phyloP scores from a whole-genome alignment of 352 stramenopile species.

The Plasmopara muralis region DNA sequence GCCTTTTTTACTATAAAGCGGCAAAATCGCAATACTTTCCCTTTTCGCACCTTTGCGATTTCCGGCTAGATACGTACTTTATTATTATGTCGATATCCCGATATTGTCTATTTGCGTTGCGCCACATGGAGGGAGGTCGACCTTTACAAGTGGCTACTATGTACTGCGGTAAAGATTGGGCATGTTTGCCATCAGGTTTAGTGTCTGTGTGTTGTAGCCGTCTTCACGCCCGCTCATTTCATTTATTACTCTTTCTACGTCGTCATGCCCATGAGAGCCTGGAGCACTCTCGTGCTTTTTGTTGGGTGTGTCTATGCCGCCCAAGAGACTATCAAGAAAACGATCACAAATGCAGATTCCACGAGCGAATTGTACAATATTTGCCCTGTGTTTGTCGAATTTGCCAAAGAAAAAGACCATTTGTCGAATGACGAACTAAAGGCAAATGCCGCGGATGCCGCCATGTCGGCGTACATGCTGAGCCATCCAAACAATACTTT shows the following conservation, averaged over 20 bases:
- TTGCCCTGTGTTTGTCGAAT: slow-evolving; percentile 17
- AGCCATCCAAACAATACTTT: slow-evolving; percentile 24
- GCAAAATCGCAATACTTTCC: too few species aligned
- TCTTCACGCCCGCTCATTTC: not conserved
- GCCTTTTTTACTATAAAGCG: too few species aligned
- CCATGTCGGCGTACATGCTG: slow-evolving; percentile 20
- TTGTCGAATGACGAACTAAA: slow-evolving; percentile 19
- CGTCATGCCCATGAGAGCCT: slow-evolving; percentile 15
- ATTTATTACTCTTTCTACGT: slow-evolving; percentile 13
- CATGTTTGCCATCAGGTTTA: not conserved
- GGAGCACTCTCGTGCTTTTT: slow-evolving; percentile 7
- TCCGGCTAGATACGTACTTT: too few species aligned
- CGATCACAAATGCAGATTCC: not conserved
- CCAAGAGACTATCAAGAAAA: slow-evolving; percentile 1
- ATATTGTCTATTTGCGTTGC: too few species aligned
- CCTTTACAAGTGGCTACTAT: too few species aligned
- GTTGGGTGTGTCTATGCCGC: slow-evolving; percentile 13
- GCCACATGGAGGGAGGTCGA: too few species aligned
- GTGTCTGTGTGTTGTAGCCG: not conserved
- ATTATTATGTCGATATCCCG: too few species aligned
- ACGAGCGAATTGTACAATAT: slow-evolving; percentile 12
- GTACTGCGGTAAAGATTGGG: too few species aligned
- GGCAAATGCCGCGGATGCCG: slow-evolving; percentile 16
- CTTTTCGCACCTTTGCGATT: too few species aligned
- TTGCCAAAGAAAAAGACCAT: slow-evolving; percentile 15